A percentile compares a stretch with the other conserved stretches of the same genome.
Evolutionary conservation across 106 monocot species (phyloP).

Genomic region (Iris macrosiphon): DNA sequence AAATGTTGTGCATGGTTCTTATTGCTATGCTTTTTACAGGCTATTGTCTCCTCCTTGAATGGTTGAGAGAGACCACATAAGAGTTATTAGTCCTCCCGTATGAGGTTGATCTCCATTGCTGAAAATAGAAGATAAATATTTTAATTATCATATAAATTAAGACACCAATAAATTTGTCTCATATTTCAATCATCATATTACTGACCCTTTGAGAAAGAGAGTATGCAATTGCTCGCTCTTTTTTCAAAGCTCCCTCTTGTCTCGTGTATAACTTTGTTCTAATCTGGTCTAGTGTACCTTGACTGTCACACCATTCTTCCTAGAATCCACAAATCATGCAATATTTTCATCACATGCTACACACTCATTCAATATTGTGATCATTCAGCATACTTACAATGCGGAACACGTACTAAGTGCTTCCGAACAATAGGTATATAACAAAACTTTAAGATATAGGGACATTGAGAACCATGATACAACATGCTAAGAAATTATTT

Average conservation of each 20-base stretch:
- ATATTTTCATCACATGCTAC: background rate
- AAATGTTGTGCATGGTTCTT: too few species aligned
- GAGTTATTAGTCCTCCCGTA: conserved; percentile 14
- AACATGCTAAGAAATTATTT: too few species aligned
- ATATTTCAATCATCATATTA: background rate
- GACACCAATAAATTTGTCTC: background rate
- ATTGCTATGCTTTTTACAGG: background rate
- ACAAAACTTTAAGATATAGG: too few species aligned
- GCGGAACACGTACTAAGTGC: too few species aligned
- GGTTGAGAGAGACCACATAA: conserved; percentile 9
- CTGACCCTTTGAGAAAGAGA: conserved; percentile 41
- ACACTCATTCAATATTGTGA: background rate
- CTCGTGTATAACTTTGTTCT: conserved; percentile 38
- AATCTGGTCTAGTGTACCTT: conserved; percentile 48
- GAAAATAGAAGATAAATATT: conserved; percentile 3
- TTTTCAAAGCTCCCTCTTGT: conserved; percentile 47
- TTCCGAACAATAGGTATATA: too few species aligned
- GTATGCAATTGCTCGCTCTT: conserved; percentile 57
- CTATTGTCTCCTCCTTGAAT: conserved; percentile 19
- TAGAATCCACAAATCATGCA: conserved; percentile 4
- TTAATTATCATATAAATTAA: background rate
- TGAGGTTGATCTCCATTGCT: conserved; percentile 41
- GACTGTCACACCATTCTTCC: conserved; percentile 80
- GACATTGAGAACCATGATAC: too few species aligned
- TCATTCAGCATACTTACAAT: background rate